Conservation (phyloP, 1,284 basidiomycete species). For the Cutaneotrichosporon mucoides region DNA sequence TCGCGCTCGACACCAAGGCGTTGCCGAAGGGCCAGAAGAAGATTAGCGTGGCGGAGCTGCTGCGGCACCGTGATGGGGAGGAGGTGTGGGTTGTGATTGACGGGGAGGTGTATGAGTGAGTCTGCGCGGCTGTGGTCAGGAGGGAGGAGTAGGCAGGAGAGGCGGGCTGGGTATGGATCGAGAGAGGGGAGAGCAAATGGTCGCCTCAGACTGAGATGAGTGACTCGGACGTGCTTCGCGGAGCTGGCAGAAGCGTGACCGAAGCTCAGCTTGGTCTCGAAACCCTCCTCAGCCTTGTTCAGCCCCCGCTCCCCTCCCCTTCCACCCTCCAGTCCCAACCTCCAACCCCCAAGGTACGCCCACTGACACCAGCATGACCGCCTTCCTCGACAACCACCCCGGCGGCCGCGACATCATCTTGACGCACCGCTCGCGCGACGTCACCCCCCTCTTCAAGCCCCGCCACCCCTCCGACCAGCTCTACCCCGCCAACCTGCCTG, state of each 20-base stretch:
- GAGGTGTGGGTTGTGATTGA: slow-evolving; percentile 46
- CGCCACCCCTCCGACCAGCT: slow-evolving; percentile 45
- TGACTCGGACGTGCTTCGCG: too few species aligned
- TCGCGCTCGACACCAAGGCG: slow-evolving; percentile 5
- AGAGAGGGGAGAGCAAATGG: too few species aligned
- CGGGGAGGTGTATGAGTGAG: slow-evolving; percentile 45
- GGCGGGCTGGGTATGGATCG: too few species aligned
- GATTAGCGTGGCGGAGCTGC: slow-evolving; percentile 31
- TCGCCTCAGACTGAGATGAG: too few species aligned
- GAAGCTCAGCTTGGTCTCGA: too few species aligned
- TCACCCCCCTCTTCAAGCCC: slow-evolving; percentile 42
- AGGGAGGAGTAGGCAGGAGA: too few species aligned
- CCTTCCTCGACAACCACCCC: slow-evolving; percentile 43
- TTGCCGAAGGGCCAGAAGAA: slow-evolving; percentile 1
- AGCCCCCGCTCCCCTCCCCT: too few species aligned
- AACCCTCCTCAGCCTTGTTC: too few species aligned
- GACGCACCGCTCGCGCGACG: slow-evolving; percentile 42
- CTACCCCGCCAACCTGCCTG: slow-evolving; percentile 35
- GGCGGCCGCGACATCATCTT: slow-evolving; percentile 44
- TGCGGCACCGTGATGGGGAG: slow-evolving; percentile 30
- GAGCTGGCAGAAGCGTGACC: too few species aligned
- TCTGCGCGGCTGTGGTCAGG: neutral
- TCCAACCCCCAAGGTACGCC: too few species aligned
- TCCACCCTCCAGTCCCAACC: too few species aligned
- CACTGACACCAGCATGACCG: slow-evolving; percentile 34